phyloP scores from a whole-genome alignment of 2,329 filamentous ascomycete species.

The Xylaria sp. region DNA sequence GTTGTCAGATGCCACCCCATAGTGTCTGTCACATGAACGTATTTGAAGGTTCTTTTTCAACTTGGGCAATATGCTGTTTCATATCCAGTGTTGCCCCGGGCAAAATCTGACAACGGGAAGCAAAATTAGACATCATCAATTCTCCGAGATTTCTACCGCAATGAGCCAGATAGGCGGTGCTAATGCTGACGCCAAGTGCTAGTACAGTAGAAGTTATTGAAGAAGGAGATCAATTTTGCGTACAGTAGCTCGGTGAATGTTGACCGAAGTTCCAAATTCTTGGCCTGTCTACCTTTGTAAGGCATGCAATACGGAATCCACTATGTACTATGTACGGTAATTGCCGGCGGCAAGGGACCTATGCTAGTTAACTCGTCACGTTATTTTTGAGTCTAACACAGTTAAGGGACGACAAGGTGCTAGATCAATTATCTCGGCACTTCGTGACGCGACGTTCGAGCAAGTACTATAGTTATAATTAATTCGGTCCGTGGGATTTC shows the following conservation, averaged over 20 bases:
- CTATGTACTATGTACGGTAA: constrained; percentile 14
- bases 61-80: background rate
- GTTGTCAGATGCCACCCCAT: background rate
- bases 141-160: background rate
- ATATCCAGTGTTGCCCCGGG: background rate
- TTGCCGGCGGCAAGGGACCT: constrained; percentile 20
- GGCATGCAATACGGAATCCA: constrained; percentile 17
- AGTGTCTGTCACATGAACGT: background rate
- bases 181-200: constrained; percentile 27
- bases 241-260: constrained; percentile 31
- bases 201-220: background rate
- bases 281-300: constrained; percentile 15
- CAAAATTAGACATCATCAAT: background rate
- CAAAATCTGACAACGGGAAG: background rate
- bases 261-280: constrained; percentile 35
- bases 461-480: background rate
- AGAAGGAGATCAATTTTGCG: background rate
- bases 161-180: background rate
- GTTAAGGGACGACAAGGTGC: background rate
- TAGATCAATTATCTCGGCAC: constrained; percentile 8
- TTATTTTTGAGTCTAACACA: background rate
- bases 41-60: background rate
- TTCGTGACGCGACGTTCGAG: background rate
- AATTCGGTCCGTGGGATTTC: background rate
- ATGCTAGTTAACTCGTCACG: background rate